Percentiles rank a stretch among this genome's conserved stretches.
These are phyloP conservation scores for Lepiota subincarnata DNA, from an alignment of 768 basidiomycete genomes.

Conservation along the genomic window DNA sequence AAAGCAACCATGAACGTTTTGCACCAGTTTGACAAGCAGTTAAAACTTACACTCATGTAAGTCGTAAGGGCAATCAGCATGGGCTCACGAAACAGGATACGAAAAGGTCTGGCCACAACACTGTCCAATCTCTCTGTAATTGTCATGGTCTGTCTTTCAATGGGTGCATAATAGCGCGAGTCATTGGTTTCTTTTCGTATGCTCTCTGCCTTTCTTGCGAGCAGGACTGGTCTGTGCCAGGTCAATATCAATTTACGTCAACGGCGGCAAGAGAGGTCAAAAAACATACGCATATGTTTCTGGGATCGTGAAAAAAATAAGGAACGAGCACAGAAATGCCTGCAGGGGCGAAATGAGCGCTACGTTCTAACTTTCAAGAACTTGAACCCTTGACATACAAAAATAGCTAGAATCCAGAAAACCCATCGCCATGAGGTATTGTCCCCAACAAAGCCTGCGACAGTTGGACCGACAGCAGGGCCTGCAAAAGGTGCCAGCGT, in stretches of 20 bases:
- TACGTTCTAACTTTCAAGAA: neutral
- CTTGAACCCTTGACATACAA: slow-evolving; percentile 33
- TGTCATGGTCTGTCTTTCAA: slow-evolving; percentile 39
- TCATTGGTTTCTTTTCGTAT: slow-evolving; percentile 52
- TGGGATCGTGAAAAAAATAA: slow-evolving; percentile 52
- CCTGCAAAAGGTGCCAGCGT: slow-evolving; percentile 66
- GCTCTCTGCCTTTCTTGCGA: slow-evolving; percentile 47
- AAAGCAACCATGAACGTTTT: neutral
- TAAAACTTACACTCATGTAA: slow-evolving; percentile 52
- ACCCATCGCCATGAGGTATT: slow-evolving; percentile 60
- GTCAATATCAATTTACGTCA: neutral
- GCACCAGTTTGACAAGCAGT: neutral
- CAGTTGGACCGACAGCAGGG: slow-evolving; percentile 54
- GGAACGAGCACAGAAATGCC: slow-evolving; percentile 45
- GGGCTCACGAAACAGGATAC: slow-evolving; percentile 60
- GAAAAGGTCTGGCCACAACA: slow-evolving; percentile 55
- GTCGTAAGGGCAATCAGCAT: slow-evolving; percentile 60
- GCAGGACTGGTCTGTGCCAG: slow-evolving; percentile 44
- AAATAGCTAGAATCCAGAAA: slow-evolving; percentile 60
- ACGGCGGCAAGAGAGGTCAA: neutral
- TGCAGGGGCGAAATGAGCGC: slow-evolving; percentile 16
- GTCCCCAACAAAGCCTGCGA: slow-evolving; percentile 42
- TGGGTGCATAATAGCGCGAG: slow-evolving; percentile 44
- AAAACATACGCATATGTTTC: slow-evolving; percentile 60
- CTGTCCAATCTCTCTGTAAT: slow-evolving; percentile 38